Base-by-base conservation (phyloP, 805 yeast species). In the Ogataea wickerhamii region DNA sequence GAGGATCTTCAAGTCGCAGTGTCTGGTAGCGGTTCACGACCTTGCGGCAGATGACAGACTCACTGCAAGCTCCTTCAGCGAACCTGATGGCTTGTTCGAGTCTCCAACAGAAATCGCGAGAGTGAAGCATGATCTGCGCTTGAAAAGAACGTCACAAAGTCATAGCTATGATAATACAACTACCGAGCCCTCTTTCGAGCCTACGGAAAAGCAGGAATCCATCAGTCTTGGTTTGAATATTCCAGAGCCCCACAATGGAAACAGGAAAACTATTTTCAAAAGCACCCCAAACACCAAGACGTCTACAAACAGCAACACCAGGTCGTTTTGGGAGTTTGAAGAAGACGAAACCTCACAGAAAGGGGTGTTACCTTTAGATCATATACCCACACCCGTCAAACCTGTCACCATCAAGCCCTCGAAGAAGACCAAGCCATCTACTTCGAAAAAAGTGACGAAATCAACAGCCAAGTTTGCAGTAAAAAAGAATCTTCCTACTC, bases 71-170 rank as follows among this genome's bases (percentile, higher is more conserved):
- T 44, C 49, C 5, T 42, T 41, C 27, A 47, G 39, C 30, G 54
- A 45, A 26, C 40, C 52, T 3, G 50, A 47, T 14, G 19, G 41
- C 33, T 8, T 41, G 10, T 47, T 43, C 14, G 51, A 48, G 22
- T 48, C 52, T 21, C 54, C 50, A 16, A 22, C 43, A 3, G 47
- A 39, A 10, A 43, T 34, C 10, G 45, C 43, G 36, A 31, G 46
- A 19, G 32, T 41, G 17, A 34, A 39, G 29, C 33, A 28, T 20
- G 34, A 29, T 17, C 24, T 19, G 26, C 34, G 11, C 14, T 8
- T 6, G 25, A 8, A 22, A 22, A 22, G 12, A 12, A 8, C 8
- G 12, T 12, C 8, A 12, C 25, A 22, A 22, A 8, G 11, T 12
- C 12, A 8, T 22, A 8, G 11, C 8, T 8, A 8, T 22, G 25